Evolutionary conservation across 768 basidiomycete genomes (phyloP).

Genomic region (Collybia mongolica): DNA sequence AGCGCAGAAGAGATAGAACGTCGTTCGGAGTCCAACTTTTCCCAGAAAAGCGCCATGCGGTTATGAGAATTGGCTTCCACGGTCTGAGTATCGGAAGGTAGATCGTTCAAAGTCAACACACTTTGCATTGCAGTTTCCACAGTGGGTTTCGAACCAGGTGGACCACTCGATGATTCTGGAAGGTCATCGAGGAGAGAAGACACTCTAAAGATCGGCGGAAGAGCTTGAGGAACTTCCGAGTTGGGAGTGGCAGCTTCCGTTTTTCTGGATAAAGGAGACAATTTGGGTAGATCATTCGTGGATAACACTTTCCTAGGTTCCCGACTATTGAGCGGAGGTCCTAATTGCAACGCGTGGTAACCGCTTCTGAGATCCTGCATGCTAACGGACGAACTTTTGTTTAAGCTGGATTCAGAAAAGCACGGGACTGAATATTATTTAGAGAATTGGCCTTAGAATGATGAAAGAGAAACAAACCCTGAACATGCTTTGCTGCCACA

Average conservation of each 20-base stretch:
- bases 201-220: constrained; percentile 8
- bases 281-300: background rate
- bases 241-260: too few species aligned
- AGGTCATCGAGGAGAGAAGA: constrained; percentile 14
- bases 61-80: constrained; percentile 17
- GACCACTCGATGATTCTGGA: background rate
- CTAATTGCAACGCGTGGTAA: too few species aligned
- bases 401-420: background rate
- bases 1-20: constrained; percentile 11
- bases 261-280: background rate
- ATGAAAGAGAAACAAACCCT: constrained; percentile 22
- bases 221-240: background rate
- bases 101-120: constrained; percentile 7
- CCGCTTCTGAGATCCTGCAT: too few species aligned
- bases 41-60: constrained; percentile 40
- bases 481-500: constrained; percentile 25
- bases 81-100: constrained; percentile 17
- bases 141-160: background rate
- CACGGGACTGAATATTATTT: constrained; percentile 1
- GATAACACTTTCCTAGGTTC: too few species aligned
- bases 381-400: background rate
- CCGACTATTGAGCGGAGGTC: too few species aligned
- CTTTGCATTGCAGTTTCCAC: constrained; percentile 10
- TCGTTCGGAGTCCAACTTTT: constrained; percentile 41
- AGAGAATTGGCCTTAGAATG: background rate